These are phyloP conservation scores for Odontarrhena argentea DNA, from an alignment of 345 rosid species.

Conservation along the genomic window DNA sequence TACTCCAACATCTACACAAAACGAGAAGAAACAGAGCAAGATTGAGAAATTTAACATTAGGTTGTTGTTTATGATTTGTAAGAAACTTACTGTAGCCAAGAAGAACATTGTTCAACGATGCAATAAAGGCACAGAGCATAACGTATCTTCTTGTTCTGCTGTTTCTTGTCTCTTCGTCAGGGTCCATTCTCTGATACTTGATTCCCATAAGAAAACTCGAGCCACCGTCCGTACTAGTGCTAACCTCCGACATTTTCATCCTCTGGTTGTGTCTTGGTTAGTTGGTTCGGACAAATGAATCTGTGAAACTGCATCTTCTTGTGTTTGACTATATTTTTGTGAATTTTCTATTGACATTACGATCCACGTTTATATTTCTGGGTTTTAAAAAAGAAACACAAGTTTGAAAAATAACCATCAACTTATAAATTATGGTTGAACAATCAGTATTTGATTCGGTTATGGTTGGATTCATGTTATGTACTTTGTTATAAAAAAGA, in stretches of 20 bases:
- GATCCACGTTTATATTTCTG: no score
- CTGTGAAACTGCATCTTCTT: no score
- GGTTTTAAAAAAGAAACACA: no score
- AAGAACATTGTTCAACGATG: slow-evolving; percentile 85
- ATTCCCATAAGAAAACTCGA: slow-evolving; percentile 45
- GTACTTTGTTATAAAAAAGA: no score
- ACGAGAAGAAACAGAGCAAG: background rate
- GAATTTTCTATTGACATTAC: no score
- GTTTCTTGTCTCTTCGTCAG: slow-evolving; percentile 46
- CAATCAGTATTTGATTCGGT: no score
- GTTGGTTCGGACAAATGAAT: no score
- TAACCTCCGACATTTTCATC: slow-evolving; percentile 60
- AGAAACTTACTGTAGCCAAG: slow-evolving; percentile 76
- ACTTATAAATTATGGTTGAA: no score
- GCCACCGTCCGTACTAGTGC: slow-evolving; percentile 37
- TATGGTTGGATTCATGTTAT: no score
- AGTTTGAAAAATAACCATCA: no score
- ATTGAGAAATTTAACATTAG: background rate
- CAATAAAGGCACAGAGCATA: slow-evolving; percentile 79
- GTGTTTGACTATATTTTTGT: no score
- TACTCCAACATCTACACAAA: slow-evolving; percentile 78
- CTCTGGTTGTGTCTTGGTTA: background rate
- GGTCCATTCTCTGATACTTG: slow-evolving; percentile 78
- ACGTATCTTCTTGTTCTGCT: slow-evolving; percentile 57
- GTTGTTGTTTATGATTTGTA: no score